Evolutionary conservation across 2,329 filamentous ascomycete genomes (phyloP), one percentile per base, ranked within the genome.

Genomic region (Arthrobotrys entomopaga): DNA sequence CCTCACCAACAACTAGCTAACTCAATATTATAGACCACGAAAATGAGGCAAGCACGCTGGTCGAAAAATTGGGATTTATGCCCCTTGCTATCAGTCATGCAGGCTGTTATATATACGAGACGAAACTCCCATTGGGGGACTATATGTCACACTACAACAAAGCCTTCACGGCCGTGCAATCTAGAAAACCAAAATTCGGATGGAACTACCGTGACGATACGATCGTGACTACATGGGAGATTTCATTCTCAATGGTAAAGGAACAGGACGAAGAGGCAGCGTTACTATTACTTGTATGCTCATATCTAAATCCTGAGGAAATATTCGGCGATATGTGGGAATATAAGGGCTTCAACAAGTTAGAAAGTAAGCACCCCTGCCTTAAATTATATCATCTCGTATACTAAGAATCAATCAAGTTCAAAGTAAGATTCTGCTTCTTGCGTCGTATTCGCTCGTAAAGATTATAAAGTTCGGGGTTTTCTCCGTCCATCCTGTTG

Each of bases 221-320:
- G 48, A 74, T 60, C 49, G 60, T 24, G 13, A 76, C 56, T 52
- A 74, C 26, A 11, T 78, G 53, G 75, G 75, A 63, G 70, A 72
- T 60, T 20, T 78, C 77, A 42, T 66, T 78, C 7, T 73, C 66
- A n/a, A 56, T 61, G 10, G 73, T 78, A 38, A 15, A 75, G 24
- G 46, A 63, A 8, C 61, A 75, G 10, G 57, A 66, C n/a, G 20
- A 38, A 11, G 61, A 63, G 20, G 76, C 76, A 8, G 61, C 76
- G 7, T 34, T 65, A 22, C 52, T 78, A 7, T 54, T 78, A 19
- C 46, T 76, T 10, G 48, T 65, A 6, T 78, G 77, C 43, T 65
- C 76, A 40, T 78, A 78, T 20, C 66, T 78, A 29, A 69, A 65
- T 16, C 76, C 63, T 13, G 58, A 76, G 5, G 65, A 77, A 34